phyloP scores from a whole-genome alignment of 148 eudicot genomes.

The Chenopodium quinoa region DNA sequence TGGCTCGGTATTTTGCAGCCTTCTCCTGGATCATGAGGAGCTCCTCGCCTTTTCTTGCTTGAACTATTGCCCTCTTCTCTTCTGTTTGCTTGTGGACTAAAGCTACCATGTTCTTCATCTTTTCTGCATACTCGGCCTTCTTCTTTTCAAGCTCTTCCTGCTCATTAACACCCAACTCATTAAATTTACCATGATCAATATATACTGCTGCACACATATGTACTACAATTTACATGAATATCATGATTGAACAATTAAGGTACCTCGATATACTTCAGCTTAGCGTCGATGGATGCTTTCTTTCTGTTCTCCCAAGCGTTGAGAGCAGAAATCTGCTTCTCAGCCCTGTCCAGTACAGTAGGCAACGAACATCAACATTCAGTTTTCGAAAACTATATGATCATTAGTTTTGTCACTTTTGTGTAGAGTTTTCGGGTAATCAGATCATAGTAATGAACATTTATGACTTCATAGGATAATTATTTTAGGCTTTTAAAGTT shows the following conservation, averaged over 20 bases:
- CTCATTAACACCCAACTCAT: conserved; percentile 14
- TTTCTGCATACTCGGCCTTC: conserved; percentile 70
- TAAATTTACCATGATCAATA: background rate
- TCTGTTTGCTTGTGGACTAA: conserved; percentile 51
- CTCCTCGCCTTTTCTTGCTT: conserved; percentile 53
- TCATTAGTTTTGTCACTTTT: background rate
- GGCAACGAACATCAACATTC: background rate
- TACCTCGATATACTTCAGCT: conserved; percentile 64
- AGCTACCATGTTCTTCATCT: conserved; percentile 61
- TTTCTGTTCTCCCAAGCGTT: conserved; percentile 74
- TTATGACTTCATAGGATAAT: background rate
- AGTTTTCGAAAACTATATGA: background rate
- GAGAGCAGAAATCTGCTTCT: conserved; percentile 54
- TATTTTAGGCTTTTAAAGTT: too few species aligned
- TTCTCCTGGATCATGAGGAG: conserved; percentile 29
- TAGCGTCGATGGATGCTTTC: conserved; percentile 60
- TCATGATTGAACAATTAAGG: background rate
- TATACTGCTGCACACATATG: background rate
- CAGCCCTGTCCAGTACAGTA: conserved; percentile 45
- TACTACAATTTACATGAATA: background rate
- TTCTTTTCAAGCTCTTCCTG: conserved; percentile 77
- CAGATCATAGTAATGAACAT: background rate
- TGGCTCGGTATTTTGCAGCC: conserved; percentile 44
- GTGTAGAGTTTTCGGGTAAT: background rate
- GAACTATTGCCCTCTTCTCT: conserved; percentile 56